Evolutionary conservation across 2,329 filamentous ascomycete genomes (phyloP).

Genomic region (Xylaria arbuscula): DNA sequence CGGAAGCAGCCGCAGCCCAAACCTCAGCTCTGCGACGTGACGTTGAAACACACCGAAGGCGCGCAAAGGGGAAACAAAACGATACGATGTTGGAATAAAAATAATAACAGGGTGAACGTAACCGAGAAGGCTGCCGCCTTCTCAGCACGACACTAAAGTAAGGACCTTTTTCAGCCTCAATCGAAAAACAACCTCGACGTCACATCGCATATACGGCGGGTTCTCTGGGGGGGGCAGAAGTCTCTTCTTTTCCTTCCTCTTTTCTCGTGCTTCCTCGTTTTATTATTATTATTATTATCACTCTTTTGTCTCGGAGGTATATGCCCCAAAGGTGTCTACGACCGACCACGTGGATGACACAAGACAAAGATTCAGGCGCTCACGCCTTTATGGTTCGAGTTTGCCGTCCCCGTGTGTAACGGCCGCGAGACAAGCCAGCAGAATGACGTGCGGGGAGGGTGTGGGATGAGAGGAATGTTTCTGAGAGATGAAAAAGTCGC

Average conservation of each 20-base stretch:
- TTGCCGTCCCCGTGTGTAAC: constrained; percentile 4
- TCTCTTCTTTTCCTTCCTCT: not conserved
- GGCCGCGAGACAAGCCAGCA: not conserved
- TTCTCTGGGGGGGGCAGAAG: not conserved
- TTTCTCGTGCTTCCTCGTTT: no score
- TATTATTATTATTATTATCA: no score
- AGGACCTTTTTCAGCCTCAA: constrained; percentile 8
- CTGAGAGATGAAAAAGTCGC: constrained; percentile 7
- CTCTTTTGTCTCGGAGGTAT: constrained; percentile 2
- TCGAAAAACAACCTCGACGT: not conserved
- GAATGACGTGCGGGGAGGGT: not conserved
- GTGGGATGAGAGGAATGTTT: not conserved
- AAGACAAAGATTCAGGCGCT: not conserved
- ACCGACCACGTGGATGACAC: not conserved
- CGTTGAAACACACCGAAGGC: constrained; percentile 7
- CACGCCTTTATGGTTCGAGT: not conserved
- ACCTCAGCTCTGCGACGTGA: not conserved
- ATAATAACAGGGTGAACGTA: not conserved
- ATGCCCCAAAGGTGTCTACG: not conserved
- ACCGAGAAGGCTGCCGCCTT: not conserved
- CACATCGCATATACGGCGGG: constrained; percentile 16
- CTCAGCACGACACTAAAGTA: not conserved
- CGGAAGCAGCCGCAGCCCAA: not conserved
- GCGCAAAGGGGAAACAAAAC: not conserved
- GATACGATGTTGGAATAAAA: not conserved